These are phyloP conservation scores for Trichoderma guizhouense DNA, from an alignment of 2,329 filamentous ascomycete species.

Conservation along the genomic window DNA sequence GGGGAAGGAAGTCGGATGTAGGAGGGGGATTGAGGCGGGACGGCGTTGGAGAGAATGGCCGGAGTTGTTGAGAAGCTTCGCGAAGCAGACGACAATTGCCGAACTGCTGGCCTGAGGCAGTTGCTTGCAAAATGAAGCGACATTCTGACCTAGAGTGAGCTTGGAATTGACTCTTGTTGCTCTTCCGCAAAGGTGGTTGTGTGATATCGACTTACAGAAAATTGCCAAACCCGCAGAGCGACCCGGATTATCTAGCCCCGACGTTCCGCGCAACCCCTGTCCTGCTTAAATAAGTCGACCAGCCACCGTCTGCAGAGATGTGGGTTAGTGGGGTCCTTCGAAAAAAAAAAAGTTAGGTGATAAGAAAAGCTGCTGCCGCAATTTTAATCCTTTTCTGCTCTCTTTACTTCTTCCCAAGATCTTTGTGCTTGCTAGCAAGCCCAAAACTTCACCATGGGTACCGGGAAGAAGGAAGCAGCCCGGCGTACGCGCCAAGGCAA, in stretches of 20 bases:
- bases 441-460: constrained; percentile 62
- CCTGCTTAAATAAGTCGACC: background rate
- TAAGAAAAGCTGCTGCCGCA: constrained; percentile 14
- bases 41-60: constrained; percentile 47
- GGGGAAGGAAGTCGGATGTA: constrained; percentile 80
- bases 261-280: background rate
- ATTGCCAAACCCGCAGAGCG: constrained; percentile 11
- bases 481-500: constrained; percentile 84
- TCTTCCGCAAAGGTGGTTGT: background rate
- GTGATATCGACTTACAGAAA: constrained; percentile 17
- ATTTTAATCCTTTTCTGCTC: constrained; percentile 22
- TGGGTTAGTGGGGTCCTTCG: constrained; percentile 18
- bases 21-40: constrained; percentile 81
- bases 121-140: constrained; percentile 25
- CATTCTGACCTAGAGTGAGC: constrained; percentile 26
- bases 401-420: constrained; percentile 18
- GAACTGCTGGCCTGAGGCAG: constrained; percentile 27
- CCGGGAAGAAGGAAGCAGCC: constrained; percentile 84
- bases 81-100: constrained; percentile 27
- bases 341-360: constrained; percentile 20
- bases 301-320: constrained; percentile 18
- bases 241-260: constrained; percentile 16
- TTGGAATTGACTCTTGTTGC: background rate
- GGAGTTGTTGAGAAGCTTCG: constrained; percentile 35
- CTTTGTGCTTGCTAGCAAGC: constrained; percentile 19